Evolutionary conservation across 306 rosid species (phyloP), one percentile per base, ranked within the genome.

Genomic region (Cucumis cinereus): DNA sequence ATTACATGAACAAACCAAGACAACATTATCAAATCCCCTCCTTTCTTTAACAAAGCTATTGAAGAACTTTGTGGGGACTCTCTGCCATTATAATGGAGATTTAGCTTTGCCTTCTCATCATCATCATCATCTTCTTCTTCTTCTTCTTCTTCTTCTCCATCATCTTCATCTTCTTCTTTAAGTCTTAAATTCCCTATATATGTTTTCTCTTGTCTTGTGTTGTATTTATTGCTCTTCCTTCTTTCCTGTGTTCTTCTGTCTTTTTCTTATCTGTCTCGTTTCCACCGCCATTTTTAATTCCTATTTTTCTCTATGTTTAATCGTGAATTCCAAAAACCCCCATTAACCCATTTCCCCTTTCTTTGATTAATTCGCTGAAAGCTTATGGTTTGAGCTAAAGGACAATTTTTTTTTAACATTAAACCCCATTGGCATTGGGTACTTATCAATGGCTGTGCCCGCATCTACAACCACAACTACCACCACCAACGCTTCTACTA

Each of bases 221-320:
- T 16, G 55, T 50, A 50, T 50, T 50, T 50, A 50, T 16, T 16
- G 55, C 53, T 1, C 53, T 40, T 45, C 38, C 24, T 41, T 60
- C 78, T 75, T 59, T 40, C 24, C 68, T 41, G 56, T 62, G 45
- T 61, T 69, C 61, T 22, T 36, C 43, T 76, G 79, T 76, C 79
- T 17, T 76, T 76, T 58, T 70, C 49, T 49, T 28, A 13, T 19
- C 74, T 45, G 41, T 83, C 94, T 93, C 89, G 91, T 76, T 87
- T 85, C 81, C 79, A 85, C 87, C 90, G 90, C 94, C 88, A 81
- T 87, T 88, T 85, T 82, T 60, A 28, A 28, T 60, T 59, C 12
- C 62, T 24, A 57, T 7, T 26, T 26, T 26, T 26, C 66, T 6
- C 38, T 59, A 15, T 10, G 9, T 38, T 20, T 63, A 33, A 63